phyloP scores from a whole-genome alignment of 805 yeast genomes.

The Candida pini region DNA sequence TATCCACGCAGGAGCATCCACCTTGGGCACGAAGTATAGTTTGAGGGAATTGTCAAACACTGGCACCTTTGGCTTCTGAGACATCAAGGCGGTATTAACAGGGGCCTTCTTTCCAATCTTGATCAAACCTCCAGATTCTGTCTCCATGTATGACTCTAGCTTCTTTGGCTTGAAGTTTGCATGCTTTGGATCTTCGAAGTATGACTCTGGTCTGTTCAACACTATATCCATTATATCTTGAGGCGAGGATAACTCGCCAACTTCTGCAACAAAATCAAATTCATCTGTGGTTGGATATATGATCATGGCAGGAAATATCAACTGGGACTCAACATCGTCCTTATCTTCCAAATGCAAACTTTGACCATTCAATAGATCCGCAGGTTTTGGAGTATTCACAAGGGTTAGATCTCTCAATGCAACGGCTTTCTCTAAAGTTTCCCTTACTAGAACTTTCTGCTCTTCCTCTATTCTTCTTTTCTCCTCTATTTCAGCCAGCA shows the following conservation, averaged over 20 bases:
- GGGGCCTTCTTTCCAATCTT: slow-evolving; percentile 77
- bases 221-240: slow-evolving; percentile 55
- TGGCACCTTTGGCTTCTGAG: slow-evolving; percentile 62
- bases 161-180: slow-evolving; percentile 50
- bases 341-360: slow-evolving; percentile 56
- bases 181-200: slow-evolving; percentile 63
- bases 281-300: slow-evolving; percentile 81
- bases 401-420: slow-evolving; percentile 50
- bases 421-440: slow-evolving; percentile 53
- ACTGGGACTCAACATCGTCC: slow-evolving; percentile 65
- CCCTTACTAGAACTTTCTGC: slow-evolving; percentile 35
- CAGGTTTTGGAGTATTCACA: slow-evolving; percentile 46
- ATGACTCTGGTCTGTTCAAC: slow-evolving; percentile 60
- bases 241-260: slow-evolving; percentile 68
- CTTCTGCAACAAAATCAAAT: slow-evolving; percentile 73
- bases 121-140: slow-evolving; percentile 75
- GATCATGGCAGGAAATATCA: slow-evolving; percentile 75
- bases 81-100: slow-evolving; percentile 57
- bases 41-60: slow-evolving; percentile 69
- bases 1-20: slow-evolving; percentile 60
- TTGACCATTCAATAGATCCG: slow-evolving; percentile 50
- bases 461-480: slow-evolving; percentile 31
- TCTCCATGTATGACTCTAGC: slow-evolving; percentile 76
- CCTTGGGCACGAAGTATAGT: slow-evolving; percentile 74
- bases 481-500: slow-evolving; percentile 22